phyloP scores from a whole-genome alignment of 1,139 yeast genomes.

The Entelexis paramagnoliae region DNA sequence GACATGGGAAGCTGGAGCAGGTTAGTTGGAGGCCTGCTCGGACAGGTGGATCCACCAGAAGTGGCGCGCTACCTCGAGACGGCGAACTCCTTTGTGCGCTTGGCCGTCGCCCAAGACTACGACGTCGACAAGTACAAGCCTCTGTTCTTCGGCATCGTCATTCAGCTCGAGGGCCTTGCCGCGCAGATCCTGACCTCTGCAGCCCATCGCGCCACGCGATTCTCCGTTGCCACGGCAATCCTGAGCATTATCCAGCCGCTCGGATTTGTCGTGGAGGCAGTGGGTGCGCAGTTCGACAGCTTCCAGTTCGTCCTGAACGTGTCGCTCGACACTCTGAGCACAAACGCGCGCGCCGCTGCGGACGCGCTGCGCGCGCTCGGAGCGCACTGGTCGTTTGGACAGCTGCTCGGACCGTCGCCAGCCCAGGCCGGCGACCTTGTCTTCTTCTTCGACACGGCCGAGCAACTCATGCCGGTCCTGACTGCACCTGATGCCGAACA shows the following conservation, averaged over 20 bases:
- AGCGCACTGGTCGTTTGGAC: conserved; percentile 35
- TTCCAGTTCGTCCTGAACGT: conserved; percentile 56
- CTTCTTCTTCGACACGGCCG: conserved; percentile 51
- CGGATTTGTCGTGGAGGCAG: conserved; percentile 46
- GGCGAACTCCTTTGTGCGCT: conserved; percentile 12
- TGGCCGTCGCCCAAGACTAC: conserved; percentile 11
- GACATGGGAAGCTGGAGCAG: conserved; percentile 23
- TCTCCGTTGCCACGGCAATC: conserved; percentile 31
- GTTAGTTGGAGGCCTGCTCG: conserved; percentile 11
- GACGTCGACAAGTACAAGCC: conserved; percentile 31
- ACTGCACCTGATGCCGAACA: conserved; percentile 30
- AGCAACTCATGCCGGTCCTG: conserved; percentile 41
- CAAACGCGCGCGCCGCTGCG: conserved; percentile 24
- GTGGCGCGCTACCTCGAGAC: conserved; percentile 11
- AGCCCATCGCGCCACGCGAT: conserved; percentile 13
- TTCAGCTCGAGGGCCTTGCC: conserved; percentile 49
- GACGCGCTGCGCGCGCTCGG: conserved; percentile 38
- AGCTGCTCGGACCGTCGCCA: conserved; percentile 31
- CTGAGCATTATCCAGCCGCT: conserved; percentile 43
- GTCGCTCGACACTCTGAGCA: conserved; percentile 40
- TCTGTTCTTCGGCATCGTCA: conserved; percentile 42
- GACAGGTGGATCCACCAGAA: not conserved
- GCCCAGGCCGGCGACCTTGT: conserved; percentile 38
- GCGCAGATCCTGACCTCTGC: conserved; percentile 30
- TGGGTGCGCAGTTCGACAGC: conserved; percentile 58